Evolutionary conservation across 495 filamentous ascomycete species (phyloP), one percentile per base, ranked within the genome.

Genomic region (Delitschia confertaspora): DNA sequence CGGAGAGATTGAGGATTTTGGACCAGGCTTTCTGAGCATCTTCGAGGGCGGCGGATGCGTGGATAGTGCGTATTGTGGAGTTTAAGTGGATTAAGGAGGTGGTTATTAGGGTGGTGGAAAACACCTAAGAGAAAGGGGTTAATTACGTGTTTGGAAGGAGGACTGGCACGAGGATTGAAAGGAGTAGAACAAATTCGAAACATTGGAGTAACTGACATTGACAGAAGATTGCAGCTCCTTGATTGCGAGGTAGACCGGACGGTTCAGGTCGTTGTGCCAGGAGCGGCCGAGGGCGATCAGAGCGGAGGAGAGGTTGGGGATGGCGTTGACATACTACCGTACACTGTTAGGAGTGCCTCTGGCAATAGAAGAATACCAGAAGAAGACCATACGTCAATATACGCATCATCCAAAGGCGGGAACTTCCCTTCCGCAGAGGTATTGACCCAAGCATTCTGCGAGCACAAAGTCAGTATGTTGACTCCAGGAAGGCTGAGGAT

Each of bases 1-100:
- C 56, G 3, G 58, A 56, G 19, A 54, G 46, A 45, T 58, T 61
- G 6, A 46, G 32, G 9, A 49, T 45, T 21, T 34, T 32, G 17
- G 42, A 33, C 59, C 59, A 62, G 8, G 46, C 50, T 16, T 29
- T 23, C 29, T 60, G 48, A 8, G 59, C 57, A 29, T 56, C 31
- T 22, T 53, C 51, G 27, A 62, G 49, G 4, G 33, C 26, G 23
- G 38, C 36, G 27, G 46, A 49, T 7, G 56, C 57, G 32, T 46
- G 59, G 35, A 58, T 52, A 1, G 59, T 60, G 5, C 54, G 49
- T 22, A 60, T 38, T 0, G 35, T 50, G 7, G 57, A 25, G 31
- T 40, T 31, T 4, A 7, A 11, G 23, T 45, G 23, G 31, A 58
- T 45, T 16, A 55, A 41, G 21, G 35, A 23, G 19, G 36, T 45